Base-by-base conservation (phyloP, 495 filamentous ascomycete species). In the Choiromyces venosus region DNA sequence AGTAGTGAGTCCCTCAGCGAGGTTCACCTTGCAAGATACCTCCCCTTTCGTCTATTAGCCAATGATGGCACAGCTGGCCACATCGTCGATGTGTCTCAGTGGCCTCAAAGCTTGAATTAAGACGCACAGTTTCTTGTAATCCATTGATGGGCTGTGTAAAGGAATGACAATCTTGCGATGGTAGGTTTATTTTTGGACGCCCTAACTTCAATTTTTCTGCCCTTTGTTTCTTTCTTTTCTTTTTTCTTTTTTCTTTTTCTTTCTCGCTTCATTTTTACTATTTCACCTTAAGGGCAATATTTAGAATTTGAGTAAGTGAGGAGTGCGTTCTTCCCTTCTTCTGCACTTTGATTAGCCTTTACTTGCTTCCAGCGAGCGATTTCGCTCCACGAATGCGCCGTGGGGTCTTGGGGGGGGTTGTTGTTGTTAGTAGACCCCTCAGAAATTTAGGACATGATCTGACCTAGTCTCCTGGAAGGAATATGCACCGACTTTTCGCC, bases 81-180 rank as follows among this genome's bases (percentile, higher is more conserved):
- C 52, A 61, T 33, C 52, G 52, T 61, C 25, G 25, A 61, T 61
- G 52, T 61, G 25, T 61, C 52, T 61, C 52, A 61, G 52, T 61
- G 52, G 25, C 25, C 52, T 61, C 52, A 4, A 29, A 16, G 16
- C 10, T 25, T 61, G 16, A 61, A 33, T 14, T 33, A 10, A 4
- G 25, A 18, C 52, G 10, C 52, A 61, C 0, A 61, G 52, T 16
- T 61, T 61, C 52, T 12, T 16, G 46, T 9, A 4, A 29, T 56
- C 52, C 25, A 33, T 61, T 61, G 25, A 61, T 61, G 52, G 52
- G 52, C 52, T 61, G 52, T 33, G 52, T 14, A 61, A 33, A 61
- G 25, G 25, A 61, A 25, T 29, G 10, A 14, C 25, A n/a, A 61
- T 61, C 25, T 61, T 33, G 46, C 10, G 29, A 25, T 56, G 52